Conservation (phyloP, 495 filamentous ascomycete species). For the Tuber brumale region DNA sequence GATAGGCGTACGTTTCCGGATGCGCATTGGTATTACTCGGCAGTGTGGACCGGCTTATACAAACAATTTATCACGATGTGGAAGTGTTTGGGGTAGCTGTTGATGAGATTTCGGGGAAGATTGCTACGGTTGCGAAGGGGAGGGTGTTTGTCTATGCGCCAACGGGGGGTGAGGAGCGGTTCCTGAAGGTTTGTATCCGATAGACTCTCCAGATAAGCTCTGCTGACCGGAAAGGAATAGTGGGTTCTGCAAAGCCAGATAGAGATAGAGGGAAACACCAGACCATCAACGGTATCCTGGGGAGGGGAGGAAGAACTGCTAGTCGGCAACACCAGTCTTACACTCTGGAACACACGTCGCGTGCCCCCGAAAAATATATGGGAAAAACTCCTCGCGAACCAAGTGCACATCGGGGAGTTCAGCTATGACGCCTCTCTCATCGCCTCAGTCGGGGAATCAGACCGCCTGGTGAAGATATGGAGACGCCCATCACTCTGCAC, state of each 20-base stretch:
- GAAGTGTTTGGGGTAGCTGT: conserved; percentile 68
- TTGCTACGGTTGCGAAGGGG: conserved; percentile 63
- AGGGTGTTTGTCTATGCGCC: conserved; percentile 73
- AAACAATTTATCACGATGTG: conserved; percentile 83
- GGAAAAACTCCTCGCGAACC: conserved; percentile 64
- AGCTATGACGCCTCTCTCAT: conserved; percentile 80
- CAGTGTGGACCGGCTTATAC: conserved; percentile 66
- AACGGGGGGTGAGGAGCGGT: conserved; percentile 61
- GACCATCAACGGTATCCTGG: conserved; percentile 67
- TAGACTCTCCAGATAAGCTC: conserved; percentile 10
- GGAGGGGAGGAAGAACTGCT: conserved; percentile 75
- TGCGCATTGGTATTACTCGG: conserved; percentile 76
- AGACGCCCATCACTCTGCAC: conserved; percentile 75
- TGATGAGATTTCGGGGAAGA: conserved; percentile 75
- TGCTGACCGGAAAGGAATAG: conserved; percentile 40
- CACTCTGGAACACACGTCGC: conserved; percentile 58
- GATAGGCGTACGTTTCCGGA: conserved; percentile 79
- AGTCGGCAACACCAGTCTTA: conserved; percentile 62
- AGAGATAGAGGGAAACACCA: conserved; percentile 11
- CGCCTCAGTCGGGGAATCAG: conserved; percentile 71
- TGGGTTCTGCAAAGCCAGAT: conserved; percentile 51
- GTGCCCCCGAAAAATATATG: conserved; percentile 53
- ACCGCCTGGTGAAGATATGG: conserved; percentile 89
- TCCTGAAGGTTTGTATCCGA: conserved; percentile 53
- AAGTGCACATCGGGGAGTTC: conserved; percentile 68